Evolutionary conservation across 2,329 filamentous ascomycete genomes (phyloP).

Genomic region (Claviceps capensis): DNA sequence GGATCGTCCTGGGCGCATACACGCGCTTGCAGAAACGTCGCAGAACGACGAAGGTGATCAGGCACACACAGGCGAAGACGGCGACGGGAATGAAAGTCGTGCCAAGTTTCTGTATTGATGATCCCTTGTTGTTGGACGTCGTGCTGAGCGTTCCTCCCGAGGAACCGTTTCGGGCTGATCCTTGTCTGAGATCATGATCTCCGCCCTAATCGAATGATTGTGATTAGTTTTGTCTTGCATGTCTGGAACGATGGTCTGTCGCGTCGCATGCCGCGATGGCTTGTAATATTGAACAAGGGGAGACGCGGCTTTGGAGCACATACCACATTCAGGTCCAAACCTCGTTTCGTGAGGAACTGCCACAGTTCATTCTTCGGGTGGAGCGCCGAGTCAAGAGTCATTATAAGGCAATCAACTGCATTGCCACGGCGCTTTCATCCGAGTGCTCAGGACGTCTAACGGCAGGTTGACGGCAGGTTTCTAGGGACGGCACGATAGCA

Average conservation of each 20-base stretch:
- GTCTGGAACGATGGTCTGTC: background rate
- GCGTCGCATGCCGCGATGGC: background rate
- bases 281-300: background rate
- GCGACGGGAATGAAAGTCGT: constrained; percentile 41
- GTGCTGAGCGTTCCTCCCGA: constrained; percentile 22
- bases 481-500: background rate
- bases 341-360: constrained; percentile 2
- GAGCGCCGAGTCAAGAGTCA: background rate
- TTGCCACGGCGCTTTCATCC: background rate
- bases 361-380: background rate
- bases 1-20: constrained; percentile 39
- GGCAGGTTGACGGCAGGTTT: background rate
- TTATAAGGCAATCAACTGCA: constrained; percentile 4
- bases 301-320: background rate
- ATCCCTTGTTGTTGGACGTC: constrained; percentile 17
- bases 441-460: background rate
- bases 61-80: constrained; percentile 35
- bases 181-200: constrained; percentile 18
- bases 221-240: background rate
- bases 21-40: constrained; percentile 36
- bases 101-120: constrained; percentile 24
- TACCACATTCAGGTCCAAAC: constrained; percentile 4
- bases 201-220: background rate
- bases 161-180: constrained; percentile 21
- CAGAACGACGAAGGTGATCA: constrained; percentile 34